phyloP scores from a whole-genome alignment of 345 rosid species.

The Bruguiera sexangula region DNA sequence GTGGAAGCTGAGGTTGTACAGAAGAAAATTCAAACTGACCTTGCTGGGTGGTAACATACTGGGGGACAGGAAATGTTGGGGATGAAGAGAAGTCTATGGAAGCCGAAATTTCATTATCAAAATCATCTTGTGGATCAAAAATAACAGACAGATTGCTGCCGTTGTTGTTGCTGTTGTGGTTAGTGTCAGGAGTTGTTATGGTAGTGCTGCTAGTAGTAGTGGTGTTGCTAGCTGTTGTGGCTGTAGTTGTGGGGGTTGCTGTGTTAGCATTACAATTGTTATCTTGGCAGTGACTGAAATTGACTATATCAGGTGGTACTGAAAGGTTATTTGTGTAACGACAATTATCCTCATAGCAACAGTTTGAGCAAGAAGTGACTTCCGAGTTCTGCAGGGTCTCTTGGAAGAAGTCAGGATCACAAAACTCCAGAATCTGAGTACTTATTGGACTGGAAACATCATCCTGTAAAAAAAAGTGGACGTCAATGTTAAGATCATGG shows the following conservation, averaged over 20 bases:
- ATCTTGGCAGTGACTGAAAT: slow-evolving; percentile 29
- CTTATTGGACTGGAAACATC: slow-evolving; percentile 69
- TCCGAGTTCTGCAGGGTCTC: slow-evolving; percentile 70
- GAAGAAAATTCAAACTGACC: slow-evolving; percentile 56
- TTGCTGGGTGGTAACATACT: slow-evolving; percentile 39
- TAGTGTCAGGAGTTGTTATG: slow-evolving; percentile 9
- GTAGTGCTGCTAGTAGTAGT: slow-evolving; percentile 22
- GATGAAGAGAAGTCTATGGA: slow-evolving; percentile 78
- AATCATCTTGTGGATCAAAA: slow-evolving; percentile 62
- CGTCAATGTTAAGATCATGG: background rate
- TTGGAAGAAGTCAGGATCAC: slow-evolving; percentile 54
- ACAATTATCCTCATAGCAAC: slow-evolving; percentile 55
- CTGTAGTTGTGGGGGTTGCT: slow-evolving; percentile 9
- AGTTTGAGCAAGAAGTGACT: slow-evolving; percentile 53
- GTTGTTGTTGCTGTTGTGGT: slow-evolving; percentile 29
- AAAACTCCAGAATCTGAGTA: slow-evolving; percentile 60
- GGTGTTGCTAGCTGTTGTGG: slow-evolving; percentile 32
- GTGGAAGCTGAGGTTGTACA: slow-evolving; percentile 33
- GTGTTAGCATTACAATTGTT: slow-evolving; percentile 20
- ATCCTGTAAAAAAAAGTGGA: slow-evolving; percentile 47
- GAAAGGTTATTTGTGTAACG: slow-evolving; percentile 32
- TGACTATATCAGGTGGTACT: slow-evolving; percentile 29
- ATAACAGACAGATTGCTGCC: slow-evolving; percentile 41
- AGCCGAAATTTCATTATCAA: slow-evolving; percentile 69
- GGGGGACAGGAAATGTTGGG: slow-evolving; percentile 47